Conservation (phyloP, 2,329 filamentous ascomycete genomes). For the Colletotrichum simmondsii region DNA sequence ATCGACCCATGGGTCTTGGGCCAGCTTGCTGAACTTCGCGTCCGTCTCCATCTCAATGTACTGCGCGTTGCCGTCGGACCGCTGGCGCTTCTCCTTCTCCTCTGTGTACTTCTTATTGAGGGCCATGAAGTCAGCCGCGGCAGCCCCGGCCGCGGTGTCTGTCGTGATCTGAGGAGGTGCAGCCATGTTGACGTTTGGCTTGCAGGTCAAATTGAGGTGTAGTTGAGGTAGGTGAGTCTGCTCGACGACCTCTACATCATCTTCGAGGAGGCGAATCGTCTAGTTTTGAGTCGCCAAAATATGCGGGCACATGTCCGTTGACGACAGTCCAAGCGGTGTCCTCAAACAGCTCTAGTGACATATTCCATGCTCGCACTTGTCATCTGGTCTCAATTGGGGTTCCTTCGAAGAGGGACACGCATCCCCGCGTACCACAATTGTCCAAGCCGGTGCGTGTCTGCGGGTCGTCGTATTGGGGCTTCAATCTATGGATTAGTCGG, state of each 20-base stretch:
- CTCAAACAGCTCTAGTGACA: background rate
- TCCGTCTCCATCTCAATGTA: constrained; percentile 43
- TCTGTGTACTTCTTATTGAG: constrained; percentile 45
- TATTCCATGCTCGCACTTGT: background rate
- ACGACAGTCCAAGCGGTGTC: background rate
- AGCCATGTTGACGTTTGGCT: background rate
- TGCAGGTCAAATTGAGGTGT: background rate
- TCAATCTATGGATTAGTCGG: background rate
- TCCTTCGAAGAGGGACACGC: background rate
- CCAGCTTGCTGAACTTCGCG: constrained; percentile 39
- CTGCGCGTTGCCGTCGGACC: constrained; percentile 45
- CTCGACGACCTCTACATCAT: background rate
- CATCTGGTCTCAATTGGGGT: background rate
- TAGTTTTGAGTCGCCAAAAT: background rate
- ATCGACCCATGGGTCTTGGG: constrained; percentile 48
- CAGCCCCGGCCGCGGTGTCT: constrained; percentile 4
- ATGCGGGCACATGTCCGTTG: background rate
- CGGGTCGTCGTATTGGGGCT: background rate
- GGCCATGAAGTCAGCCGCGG: constrained; percentile 31
- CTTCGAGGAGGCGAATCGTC: background rate
- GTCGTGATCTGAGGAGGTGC: background rate
- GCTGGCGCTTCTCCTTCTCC: constrained; percentile 47
- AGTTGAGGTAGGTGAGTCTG: background rate
- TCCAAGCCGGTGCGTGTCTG: background rate
- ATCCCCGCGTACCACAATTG: background rate